Evolutionary conservation across 805 yeast species (phyloP), one percentile per base, ranked within the genome.

Genomic region (Pichia occidentalis): DNA sequence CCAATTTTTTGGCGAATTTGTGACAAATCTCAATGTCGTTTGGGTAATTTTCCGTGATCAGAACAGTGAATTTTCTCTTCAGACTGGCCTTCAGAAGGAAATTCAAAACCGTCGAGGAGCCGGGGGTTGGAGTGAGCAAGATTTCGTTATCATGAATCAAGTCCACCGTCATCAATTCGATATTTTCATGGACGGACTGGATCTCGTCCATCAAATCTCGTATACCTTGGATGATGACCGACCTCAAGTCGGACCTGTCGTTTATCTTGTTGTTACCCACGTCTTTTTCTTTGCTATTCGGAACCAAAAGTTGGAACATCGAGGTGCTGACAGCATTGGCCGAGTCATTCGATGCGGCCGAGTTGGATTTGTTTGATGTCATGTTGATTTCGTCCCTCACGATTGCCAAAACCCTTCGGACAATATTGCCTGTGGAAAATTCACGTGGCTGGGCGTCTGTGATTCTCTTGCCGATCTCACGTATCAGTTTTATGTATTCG

Each of bases 201-300:
- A 92, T 83, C 60, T 92, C 98, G 60, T 92, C 97, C 39, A 88
- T 77, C 42, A 92, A 70, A 50, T 86, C 96, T 55, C 87, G 80
- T 44, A 92, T 88, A 5, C 95, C 95, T 60, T 90, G 95, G 42
- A 88, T 87, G 22, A 86, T 80, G 23, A 84, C 76, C 11, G 95
- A 84, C 53, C 95, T 75, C 54, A 83, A 70, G 56, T 87, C 96
- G 43, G 71, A 68, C 18, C 44, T 37, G 31, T 50, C 50, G 26
- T 50, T 53, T 8, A 37, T 31, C 9, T 40, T 46, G 24, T 53
- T 41, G 10, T 14, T 20, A 13, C 27, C 37, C 9, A 37, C 32
- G 17, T 41, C 44, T 35, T 56, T 43, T 16, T 34, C 29, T 23
- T 47, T 45, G 34, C 40, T 46, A 7, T 24, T 27, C 5, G 44